A percentile compares a stretch with the other conserved stretches of the same genome.
Conservation (phyloP, 1,284 basidiomycete genomes). For the Puccinia triticina region DNA sequence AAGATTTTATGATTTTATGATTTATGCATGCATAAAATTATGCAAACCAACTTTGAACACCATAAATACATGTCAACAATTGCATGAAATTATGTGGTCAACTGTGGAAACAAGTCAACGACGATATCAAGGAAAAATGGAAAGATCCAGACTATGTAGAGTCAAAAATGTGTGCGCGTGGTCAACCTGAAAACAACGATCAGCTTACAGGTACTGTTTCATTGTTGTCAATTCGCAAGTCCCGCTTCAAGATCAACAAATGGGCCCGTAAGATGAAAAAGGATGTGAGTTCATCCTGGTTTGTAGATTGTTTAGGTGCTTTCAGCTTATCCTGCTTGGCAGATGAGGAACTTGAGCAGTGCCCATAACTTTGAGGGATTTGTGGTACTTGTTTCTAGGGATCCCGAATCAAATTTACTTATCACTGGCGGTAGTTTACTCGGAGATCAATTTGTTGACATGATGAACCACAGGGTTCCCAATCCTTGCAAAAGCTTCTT, state of each 20-base stretch:
- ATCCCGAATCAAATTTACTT: not conserved
- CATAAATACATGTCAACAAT: not conserved
- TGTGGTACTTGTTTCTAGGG: not conserved
- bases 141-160: not conserved
- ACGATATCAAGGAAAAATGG: not conserved
- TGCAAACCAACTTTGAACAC: not conserved
- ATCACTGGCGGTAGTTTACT: conserved; percentile 5
- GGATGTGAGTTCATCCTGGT: not conserved
- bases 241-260: not conserved
- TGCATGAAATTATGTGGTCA: not conserved
- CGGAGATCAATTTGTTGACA: not conserved
- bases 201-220: too few species aligned
- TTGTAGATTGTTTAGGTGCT: not conserved
- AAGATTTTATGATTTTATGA: too few species aligned
- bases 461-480: not conserved
- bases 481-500: not conserved
- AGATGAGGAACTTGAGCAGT: conserved; percentile 3
- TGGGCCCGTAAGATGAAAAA: not conserved
- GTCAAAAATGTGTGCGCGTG: not conserved
- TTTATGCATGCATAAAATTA: too few species aligned
- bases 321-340: not conserved
- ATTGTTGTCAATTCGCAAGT: not conserved
- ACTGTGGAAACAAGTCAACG: not conserved
- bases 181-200: not conserved
- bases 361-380: not conserved